These are phyloP conservation scores for Brasenia schreberi DNA, from an alignment of 164 flowering plant species.

Conservation along the genomic window DNA sequence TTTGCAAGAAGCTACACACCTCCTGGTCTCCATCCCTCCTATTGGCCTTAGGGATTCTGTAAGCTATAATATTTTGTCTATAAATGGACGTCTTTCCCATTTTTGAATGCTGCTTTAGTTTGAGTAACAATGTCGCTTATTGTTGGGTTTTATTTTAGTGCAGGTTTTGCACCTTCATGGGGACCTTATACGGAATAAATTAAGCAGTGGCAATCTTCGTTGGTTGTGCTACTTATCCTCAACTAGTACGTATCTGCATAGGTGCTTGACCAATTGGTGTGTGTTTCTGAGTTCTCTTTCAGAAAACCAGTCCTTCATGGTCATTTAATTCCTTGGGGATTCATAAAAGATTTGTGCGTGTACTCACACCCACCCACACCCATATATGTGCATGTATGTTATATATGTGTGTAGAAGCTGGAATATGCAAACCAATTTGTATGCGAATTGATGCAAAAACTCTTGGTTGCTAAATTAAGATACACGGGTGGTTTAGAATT, in stretches of 20 bases:
- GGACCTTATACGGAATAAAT: constrained; percentile 24
- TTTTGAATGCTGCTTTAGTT: background rate
- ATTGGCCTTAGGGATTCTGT: constrained; percentile 70
- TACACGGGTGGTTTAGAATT: too few relatives aligned
- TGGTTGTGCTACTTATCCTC: constrained; percentile 90
- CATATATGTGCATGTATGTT: too few relatives aligned
- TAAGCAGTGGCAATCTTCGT: constrained; percentile 38
- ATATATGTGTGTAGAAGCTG: too few relatives aligned
- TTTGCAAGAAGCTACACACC: constrained; percentile 46
- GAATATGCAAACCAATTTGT: too few relatives aligned
- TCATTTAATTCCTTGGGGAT: too few relatives aligned
- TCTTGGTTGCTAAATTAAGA: too few relatives aligned
- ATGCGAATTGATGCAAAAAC: too few relatives aligned
- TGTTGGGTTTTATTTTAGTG: background rate
- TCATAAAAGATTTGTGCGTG: too few relatives aligned
- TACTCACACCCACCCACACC: too few relatives aligned
- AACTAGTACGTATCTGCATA: constrained; percentile 38
- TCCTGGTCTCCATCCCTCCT: constrained; percentile 74
- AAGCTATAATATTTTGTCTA: constrained; percentile 7
- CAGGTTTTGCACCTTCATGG: constrained; percentile 49
- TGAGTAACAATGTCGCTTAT: background rate
- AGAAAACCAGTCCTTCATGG: too few relatives aligned
- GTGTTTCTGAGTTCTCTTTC: background rate
- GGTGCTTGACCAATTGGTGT: background rate
- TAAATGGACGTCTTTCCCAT: background rate